phyloP scores from a whole-genome alignment of 768 basidiomycete genomes.

The Cubamyces lactineus region DNA sequence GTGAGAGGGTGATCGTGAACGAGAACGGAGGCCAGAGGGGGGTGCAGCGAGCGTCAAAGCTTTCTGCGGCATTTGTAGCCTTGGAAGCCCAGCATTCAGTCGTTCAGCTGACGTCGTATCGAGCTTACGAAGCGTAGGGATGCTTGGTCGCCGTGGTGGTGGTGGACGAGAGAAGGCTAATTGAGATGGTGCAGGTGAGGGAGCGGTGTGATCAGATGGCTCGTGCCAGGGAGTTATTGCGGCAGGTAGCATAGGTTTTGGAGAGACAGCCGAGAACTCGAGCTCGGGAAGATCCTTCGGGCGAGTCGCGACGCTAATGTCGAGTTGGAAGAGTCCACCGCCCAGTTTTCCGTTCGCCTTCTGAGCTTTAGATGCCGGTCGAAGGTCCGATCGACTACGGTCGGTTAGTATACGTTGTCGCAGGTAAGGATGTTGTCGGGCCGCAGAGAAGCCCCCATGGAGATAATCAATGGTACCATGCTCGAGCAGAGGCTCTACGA shows the following conservation, averaged over 20 bases:
- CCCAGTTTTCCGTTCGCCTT: conserved; percentile 37
- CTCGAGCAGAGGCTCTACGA: conserved; percentile 61
- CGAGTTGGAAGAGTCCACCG: conserved; percentile 68
- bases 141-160: conserved; percentile 62
- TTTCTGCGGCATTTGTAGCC: conserved; percentile 59
- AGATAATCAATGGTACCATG: conserved; percentile 66
- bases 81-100: conserved; percentile 52
- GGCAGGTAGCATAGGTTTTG: conserved; percentile 60
- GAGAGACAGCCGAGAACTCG: conserved; percentile 53
- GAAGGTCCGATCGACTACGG: conserved; percentile 5
- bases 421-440: conserved; percentile 60
- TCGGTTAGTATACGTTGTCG: conserved; percentile 45
- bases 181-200: conserved; percentile 71
- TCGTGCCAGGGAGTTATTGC: conserved; percentile 43
- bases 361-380: conserved; percentile 10
- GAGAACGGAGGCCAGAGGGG: conserved; percentile 29
- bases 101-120: conserved; percentile 63
- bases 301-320: conserved; percentile 56
- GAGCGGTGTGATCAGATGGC: conserved; percentile 46
- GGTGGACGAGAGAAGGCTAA: conserved; percentile 54
- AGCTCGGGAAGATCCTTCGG: conserved; percentile 59
- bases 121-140: conserved; percentile 61
- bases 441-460: conserved; percentile 69
- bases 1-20: conserved; percentile 58
- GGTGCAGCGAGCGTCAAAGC: conserved; percentile 59